These are phyloP conservation scores for Tillandsia leiboldiana DNA, from an alignment of 176 grass and related monocot genomes.

Conservation along the genomic window DNA sequence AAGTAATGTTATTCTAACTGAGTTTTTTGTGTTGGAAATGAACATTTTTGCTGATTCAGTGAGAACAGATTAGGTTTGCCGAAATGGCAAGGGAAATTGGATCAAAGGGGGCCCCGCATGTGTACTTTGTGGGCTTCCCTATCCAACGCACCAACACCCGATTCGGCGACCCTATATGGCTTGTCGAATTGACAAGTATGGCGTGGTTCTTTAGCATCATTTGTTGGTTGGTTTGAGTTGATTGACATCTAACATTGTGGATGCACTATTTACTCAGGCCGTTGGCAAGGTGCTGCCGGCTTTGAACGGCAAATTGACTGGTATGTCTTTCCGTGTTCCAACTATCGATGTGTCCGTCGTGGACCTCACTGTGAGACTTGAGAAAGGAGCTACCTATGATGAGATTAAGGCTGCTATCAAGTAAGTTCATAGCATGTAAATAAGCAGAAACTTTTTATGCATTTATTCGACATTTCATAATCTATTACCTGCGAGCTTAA, in stretches of 20 bases:
- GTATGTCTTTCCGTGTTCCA: constrained; percentile 67
- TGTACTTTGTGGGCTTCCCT: too few relatives aligned
- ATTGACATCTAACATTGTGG: neutral
- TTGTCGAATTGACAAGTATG: neutral
- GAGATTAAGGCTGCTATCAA: constrained; percentile 55
- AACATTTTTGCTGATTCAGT: too few relatives aligned
- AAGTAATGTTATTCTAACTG: too few relatives aligned
- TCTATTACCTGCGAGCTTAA: too few relatives aligned
- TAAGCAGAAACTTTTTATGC: neutral
- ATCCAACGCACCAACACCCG: too few relatives aligned
- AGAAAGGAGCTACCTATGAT: constrained; percentile 51
- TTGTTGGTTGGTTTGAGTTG: neutral
- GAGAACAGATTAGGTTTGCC: too few relatives aligned
- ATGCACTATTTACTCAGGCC: constrained; percentile 24
- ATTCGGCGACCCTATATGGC: too few relatives aligned
- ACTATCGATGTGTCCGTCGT: constrained; percentile 71
- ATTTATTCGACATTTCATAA: neutral
- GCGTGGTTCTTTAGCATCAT: neutral
- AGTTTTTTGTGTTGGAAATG: too few relatives aligned
- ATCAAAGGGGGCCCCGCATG: too few relatives aligned
- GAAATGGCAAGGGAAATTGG: too few relatives aligned
- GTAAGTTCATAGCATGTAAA: constrained; percentile 19
- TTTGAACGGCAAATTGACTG: constrained; percentile 65
- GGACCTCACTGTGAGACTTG: constrained; percentile 55
- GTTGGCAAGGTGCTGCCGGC: constrained; percentile 73